Percentiles rank a stretch among this genome's conserved stretches.
phyloP scores from a whole-genome alignment of 352 stramenopile genomes.

The Nothophytophthora sp. region DNA sequence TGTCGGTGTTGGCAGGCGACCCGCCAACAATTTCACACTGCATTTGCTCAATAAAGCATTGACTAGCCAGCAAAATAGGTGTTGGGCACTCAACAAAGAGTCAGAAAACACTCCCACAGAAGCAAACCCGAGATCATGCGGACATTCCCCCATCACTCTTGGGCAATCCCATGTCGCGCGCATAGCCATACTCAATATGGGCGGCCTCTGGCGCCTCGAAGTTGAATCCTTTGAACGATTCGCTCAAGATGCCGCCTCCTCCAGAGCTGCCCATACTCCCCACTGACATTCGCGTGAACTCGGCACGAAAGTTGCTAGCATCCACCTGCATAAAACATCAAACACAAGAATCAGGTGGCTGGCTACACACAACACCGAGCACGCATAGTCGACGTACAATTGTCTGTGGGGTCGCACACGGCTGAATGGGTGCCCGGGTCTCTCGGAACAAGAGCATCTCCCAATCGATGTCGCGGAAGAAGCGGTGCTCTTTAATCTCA shows the following conservation, averaged over 20 bases:
- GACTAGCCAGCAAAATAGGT: no score
- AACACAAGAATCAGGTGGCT: background rate
- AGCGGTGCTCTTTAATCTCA: constrained; percentile 63
- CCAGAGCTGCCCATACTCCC: constrained; percentile 37
- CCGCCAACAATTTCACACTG: no score
- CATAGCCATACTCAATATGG: constrained; percentile 64
- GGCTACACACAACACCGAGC: background rate
- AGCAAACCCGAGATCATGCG: no score
- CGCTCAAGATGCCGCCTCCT: constrained; percentile 23
- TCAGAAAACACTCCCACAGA: no score
- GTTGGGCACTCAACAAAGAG: no score
- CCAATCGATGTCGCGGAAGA: constrained; percentile 74
- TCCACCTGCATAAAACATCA: constrained; percentile 7
- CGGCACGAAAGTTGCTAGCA: constrained; percentile 83
- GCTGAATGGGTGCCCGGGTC: constrained; percentile 58
- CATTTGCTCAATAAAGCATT: no score
- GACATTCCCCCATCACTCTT: background rate
- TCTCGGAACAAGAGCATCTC: constrained; percentile 63
- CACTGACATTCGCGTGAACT: constrained; percentile 79
- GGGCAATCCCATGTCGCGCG: constrained; percentile 29
- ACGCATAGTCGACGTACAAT: constrained; percentile 36
- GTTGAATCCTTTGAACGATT: constrained; percentile 90
- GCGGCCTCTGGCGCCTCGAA: constrained; percentile 57
- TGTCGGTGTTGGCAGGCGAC: no score
- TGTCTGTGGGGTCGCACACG: constrained; percentile 43